These are phyloP conservation scores for Delonix regia DNA, from an alignment of 306 rosid genomes.

Conservation along the genomic window DNA sequence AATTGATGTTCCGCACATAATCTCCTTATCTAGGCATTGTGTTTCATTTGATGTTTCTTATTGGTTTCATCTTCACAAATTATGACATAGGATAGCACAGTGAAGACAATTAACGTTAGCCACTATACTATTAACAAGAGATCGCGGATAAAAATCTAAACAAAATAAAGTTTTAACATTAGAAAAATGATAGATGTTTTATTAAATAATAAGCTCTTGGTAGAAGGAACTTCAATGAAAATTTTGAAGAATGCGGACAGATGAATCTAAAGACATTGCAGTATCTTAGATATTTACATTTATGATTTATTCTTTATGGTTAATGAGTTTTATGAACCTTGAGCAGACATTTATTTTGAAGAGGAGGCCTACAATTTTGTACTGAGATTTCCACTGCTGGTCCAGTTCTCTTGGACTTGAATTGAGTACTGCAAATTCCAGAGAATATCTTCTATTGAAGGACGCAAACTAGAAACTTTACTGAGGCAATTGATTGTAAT, in stretches of 20 bases:
- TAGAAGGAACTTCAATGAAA: not conserved
- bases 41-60: conserved; percentile 24
- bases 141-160: not conserved
- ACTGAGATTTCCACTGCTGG: conserved; percentile 89
- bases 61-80: not conserved
- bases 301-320: conserved; percentile 34
- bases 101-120: not conserved
- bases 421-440: conserved; percentile 94
- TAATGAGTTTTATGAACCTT: conserved; percentile 24
- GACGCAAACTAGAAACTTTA: conserved; percentile 67
- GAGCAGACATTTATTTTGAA: conserved; percentile 16
- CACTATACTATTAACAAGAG: not conserved
- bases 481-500: conserved; percentile 75
- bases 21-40: conserved; percentile 5
- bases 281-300: conserved; percentile 29
- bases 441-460: conserved; percentile 87
- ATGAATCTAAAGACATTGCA: not conserved
- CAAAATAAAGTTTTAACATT: not conserved
- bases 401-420: conserved; percentile 97
- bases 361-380: conserved; percentile 39
- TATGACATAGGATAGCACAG: not conserved
- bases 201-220: not conserved
- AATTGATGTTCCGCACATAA: conserved; percentile 15
- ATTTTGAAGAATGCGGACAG: conserved; percentile 25
- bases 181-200: not conserved